A percentile compares a stretch with the other conserved stretches of the same genome.
Conservation (phyloP, 306 rosid species). For the Prunus davidiana region DNA sequence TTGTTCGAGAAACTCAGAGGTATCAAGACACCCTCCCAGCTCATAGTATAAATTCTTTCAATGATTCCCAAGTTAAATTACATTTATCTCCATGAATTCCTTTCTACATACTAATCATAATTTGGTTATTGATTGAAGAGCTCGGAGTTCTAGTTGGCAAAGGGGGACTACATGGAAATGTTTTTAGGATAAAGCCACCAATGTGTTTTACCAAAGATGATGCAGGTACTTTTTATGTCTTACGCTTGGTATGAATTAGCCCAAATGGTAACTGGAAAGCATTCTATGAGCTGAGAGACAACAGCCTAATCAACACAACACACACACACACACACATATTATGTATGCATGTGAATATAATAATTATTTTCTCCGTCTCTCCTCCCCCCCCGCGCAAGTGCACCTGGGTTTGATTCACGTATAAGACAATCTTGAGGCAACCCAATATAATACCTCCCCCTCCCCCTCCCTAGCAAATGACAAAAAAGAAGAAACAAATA, state of each 20-base stretch:
- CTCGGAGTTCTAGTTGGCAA: slow-evolving; percentile 81
- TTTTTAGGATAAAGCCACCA: slow-evolving; percentile 87
- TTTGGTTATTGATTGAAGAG: slow-evolving; percentile 46
- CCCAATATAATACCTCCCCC: no score
- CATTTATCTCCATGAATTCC: background rate
- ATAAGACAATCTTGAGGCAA: no score
- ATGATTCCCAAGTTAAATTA: background rate
- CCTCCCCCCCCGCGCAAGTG: no score
- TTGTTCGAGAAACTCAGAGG: slow-evolving; percentile 86
- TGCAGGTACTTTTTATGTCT: slow-evolving; percentile 51
- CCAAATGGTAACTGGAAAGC: background rate
- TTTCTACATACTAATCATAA: slow-evolving; percentile 16
- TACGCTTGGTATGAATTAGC: background rate
- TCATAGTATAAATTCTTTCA: background rate
- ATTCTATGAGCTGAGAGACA: background rate
- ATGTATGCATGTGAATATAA: background rate
- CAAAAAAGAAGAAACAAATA: background rate
- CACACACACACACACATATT: background rate
- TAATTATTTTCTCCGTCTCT: no score
- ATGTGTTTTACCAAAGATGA: slow-evolving; percentile 91
- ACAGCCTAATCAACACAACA: background rate
- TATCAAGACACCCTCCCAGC: slow-evolving; percentile 11
- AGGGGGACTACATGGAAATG: slow-evolving; percentile 89
- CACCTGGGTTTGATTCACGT: no score
- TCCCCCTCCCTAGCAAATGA: no score